Percentiles rank a stretch among this genome's conserved stretches.
These are phyloP conservation scores for Penstemon newberryi DNA, from an alignment of 257 asterid genomes.

Conservation along the genomic window DNA sequence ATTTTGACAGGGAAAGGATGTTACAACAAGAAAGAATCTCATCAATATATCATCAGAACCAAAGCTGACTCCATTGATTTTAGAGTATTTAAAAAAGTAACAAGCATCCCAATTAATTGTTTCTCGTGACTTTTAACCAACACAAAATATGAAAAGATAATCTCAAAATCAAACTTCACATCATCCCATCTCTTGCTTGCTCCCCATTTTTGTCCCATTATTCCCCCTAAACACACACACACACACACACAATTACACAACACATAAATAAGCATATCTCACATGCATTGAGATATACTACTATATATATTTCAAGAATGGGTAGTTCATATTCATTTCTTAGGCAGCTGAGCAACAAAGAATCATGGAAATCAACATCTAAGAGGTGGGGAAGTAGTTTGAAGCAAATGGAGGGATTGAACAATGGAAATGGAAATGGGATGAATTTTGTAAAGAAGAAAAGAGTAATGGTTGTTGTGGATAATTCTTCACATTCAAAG, in stretches of 20 bases:
- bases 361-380: constrained; percentile 66
- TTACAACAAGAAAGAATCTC: constrained; percentile 21
- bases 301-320: constrained; percentile 35
- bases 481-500: constrained; percentile 58
- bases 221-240: constrained; percentile 14
- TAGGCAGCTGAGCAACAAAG: constrained; percentile 76
- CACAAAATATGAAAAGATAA: constrained; percentile 5
- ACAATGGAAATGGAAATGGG: constrained; percentile 23
- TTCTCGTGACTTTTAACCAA: background rate
- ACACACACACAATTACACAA: background rate
- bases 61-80: constrained; percentile 36
- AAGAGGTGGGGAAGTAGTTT: constrained; percentile 53
- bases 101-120: constrained; percentile 7
- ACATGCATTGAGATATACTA: background rate
- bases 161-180: constrained; percentile 24
- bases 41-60: constrained; percentile 8
- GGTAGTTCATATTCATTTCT: constrained; percentile 60
- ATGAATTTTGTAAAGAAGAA: constrained; percentile 40
- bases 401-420: constrained; percentile 33
- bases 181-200: constrained; percentile 20
- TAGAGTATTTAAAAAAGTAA: constrained; percentile 28
- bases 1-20: constrained; percentile 11
- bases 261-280: background rate
- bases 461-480: constrained; percentile 93
- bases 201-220: constrained; percentile 21